phyloP scores from a whole-genome alignment of 2,329 filamentous ascomycete genomes.

The Simplicillium aogashimaense region DNA sequence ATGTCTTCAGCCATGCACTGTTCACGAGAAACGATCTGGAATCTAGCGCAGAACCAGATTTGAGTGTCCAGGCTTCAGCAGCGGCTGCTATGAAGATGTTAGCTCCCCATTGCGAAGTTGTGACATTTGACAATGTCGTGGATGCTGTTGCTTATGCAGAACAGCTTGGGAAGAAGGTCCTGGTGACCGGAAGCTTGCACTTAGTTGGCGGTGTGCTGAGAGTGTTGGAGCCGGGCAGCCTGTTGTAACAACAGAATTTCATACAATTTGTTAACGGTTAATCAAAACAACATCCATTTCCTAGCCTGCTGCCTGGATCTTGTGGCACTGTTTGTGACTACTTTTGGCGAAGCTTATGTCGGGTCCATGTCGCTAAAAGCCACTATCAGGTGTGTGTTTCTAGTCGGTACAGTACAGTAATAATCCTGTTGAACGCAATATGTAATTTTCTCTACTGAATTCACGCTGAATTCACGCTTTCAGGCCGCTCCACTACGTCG shows the following conservation, averaged over 20 bases:
- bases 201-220: slow-evolving; percentile 72
- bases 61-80: slow-evolving; percentile 57
- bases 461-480: too few relatives aligned
- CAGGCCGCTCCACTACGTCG: too few relatives aligned
- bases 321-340: too few relatives aligned
- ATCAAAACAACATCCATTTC: too few relatives aligned
- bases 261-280: too few relatives aligned
- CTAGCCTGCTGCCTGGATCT: too few relatives aligned
- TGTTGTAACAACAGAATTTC: slow-evolving; percentile 16
- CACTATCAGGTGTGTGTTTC: too few relatives aligned
- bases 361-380: too few relatives aligned
- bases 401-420: too few relatives aligned
- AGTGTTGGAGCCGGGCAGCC: slow-evolving; percentile 46
- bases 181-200: slow-evolving; percentile 79
- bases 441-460: too few relatives aligned
- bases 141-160: slow-evolving; percentile 55
- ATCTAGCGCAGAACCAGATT: slow-evolving; percentile 24
- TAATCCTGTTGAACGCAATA: too few relatives aligned
- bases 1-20: slow-evolving; percentile 58
- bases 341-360: too few relatives aligned
- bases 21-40: slow-evolving; percentile 65
- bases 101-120: slow-evolving; percentile 32
- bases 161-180: slow-evolving; percentile 40
- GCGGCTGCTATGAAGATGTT: slow-evolving; percentile 49
- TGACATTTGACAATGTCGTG: slow-evolving; percentile 57